A percentile compares a stretch with the other conserved stretches of the same genome.
These are phyloP conservation scores for Centrapalus pauciflorus DNA, from an alignment of 129 eudicot genomes.

Conservation along the genomic window DNA sequence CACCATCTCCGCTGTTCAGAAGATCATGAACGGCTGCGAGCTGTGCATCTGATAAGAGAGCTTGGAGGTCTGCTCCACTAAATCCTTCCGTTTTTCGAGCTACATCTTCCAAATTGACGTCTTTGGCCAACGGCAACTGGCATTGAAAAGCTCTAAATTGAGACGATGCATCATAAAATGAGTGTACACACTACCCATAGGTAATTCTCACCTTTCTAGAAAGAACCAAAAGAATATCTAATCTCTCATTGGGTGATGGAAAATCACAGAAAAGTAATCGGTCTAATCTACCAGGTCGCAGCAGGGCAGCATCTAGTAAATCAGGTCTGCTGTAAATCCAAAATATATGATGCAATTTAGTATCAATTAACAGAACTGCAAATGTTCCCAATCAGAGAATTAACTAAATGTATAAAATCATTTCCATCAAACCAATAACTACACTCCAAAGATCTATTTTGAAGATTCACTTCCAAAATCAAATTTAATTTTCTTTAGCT, in stretches of 20 bases:
- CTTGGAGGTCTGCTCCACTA: conserved; percentile 97
- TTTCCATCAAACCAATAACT: background rate
- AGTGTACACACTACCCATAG: background rate
- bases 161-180: conserved; percentile 2
- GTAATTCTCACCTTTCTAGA: conserved; percentile 61
- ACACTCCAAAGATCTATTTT: background rate
- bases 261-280: conserved; percentile 93
- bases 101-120: conserved; percentile 55
- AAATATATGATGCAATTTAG: background rate
- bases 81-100: conserved; percentile 78
- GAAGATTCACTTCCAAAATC: background rate
- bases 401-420: background rate
- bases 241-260: conserved; percentile 70
- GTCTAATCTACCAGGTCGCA: conserved; percentile 93
- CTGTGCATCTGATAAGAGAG: conserved; percentile 92
- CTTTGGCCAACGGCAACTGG: conserved; percentile 74
- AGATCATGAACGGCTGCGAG: conserved; percentile 86
- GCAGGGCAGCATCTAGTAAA: conserved; percentile 91
- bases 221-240: conserved; percentile 81
- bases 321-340: conserved; percentile 80
- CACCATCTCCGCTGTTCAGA: conserved; percentile 44
- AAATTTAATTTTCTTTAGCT: background rate
- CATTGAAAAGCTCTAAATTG: background rate
- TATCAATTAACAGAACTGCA: background rate
- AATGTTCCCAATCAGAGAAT: background rate